Evolutionary conservation across 192 early-diverging fungal genomes (phyloP).

Genomic region (Phlyctochytrium planicorne): DNA sequence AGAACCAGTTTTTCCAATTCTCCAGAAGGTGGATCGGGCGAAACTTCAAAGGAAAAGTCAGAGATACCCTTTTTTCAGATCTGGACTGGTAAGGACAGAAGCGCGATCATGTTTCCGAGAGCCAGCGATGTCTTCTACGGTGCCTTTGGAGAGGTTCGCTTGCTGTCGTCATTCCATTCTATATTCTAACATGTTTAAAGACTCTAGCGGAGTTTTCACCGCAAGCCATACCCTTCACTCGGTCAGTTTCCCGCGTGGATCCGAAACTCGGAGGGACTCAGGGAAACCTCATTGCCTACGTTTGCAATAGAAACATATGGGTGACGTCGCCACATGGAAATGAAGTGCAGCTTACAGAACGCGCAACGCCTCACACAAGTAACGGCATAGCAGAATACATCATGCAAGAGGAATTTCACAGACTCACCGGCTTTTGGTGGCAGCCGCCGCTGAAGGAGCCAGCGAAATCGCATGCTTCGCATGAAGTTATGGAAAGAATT

Average conservation of each 20-base stretch:
- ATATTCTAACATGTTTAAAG: conserved; percentile 33
- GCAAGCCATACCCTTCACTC: conserved; percentile 11
- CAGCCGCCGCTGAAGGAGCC: neutral
- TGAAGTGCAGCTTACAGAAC: conserved; percentile 62
- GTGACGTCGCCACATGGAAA: conserved; percentile 47
- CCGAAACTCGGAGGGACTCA: conserved; percentile 59
- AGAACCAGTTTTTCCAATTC: too few relatives aligned
- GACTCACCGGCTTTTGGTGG: conserved; percentile 67
- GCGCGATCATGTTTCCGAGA: too few relatives aligned
- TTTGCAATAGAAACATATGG: conserved; percentile 64
- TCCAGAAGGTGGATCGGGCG: too few relatives aligned
- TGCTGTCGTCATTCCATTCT: neutral
- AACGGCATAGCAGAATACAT: conserved; percentile 69
- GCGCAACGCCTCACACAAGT: conserved; percentile 44
- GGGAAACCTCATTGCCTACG: conserved; percentile 54
- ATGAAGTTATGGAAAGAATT: conserved; percentile 39
- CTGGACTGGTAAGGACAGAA: conserved; percentile 1
- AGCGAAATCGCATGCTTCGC: neutral
- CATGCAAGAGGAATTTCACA: conserved; percentile 74
- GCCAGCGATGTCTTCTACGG: too few relatives aligned
- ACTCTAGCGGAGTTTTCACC: conserved; percentile 34
- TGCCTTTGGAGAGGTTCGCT: too few relatives aligned
- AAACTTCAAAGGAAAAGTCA: too few relatives aligned
- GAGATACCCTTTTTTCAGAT: neutral
- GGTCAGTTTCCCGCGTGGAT: conserved; percentile 28